Conservation (phyloP, 768 basidiomycete species). For the Tubosaeta sp. region DNA sequence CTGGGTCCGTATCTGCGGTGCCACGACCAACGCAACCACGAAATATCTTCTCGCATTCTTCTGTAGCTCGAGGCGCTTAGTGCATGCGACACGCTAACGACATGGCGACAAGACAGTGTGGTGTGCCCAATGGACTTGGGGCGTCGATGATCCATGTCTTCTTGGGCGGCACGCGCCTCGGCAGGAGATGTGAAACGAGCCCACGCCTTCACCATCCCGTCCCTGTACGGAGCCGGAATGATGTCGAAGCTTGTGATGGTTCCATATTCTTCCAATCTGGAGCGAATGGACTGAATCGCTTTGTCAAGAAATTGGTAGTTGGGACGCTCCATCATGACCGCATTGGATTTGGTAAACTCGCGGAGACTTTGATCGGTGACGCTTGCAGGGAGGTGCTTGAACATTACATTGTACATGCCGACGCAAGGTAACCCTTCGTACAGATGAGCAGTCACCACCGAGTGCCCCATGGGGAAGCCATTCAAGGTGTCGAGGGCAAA, state of each 20-base stretch:
- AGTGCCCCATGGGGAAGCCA: conserved; percentile 34
- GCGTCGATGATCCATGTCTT: conserved; percentile 42
- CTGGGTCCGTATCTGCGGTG: conserved; percentile 26
- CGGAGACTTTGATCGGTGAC: conserved; percentile 39
- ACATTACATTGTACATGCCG: conserved; percentile 56
- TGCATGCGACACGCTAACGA: conserved; percentile 47
- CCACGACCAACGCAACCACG: conserved; percentile 38
- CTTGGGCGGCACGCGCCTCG: conserved; percentile 50
- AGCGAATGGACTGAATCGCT: conserved; percentile 36
- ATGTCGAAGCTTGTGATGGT: conserved; percentile 41
- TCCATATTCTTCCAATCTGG: conserved; percentile 36
- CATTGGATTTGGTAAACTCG: conserved; percentile 44
- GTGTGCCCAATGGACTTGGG: conserved; percentile 45
- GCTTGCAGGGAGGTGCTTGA: conserved; percentile 49
- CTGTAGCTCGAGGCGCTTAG: conserved; percentile 37
- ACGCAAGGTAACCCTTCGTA: conserved; percentile 58
- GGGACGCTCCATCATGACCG: conserved; percentile 48
- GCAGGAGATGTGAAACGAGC: conserved; percentile 49
- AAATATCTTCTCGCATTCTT: conserved; percentile 43
- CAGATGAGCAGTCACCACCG: conserved; percentile 42
- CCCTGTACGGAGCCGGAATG: conserved; percentile 46
- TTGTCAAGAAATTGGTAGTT: conserved; percentile 38
- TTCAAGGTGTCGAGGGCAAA: conserved; percentile 45
- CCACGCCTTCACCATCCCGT: conserved; percentile 50
- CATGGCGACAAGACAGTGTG: conserved; percentile 47